Evolutionary conservation across 192 early-diverging fungal genomes (phyloP), one percentile per base, ranked within the genome.

Genomic region (Gamsiella multidivaricata): DNA sequence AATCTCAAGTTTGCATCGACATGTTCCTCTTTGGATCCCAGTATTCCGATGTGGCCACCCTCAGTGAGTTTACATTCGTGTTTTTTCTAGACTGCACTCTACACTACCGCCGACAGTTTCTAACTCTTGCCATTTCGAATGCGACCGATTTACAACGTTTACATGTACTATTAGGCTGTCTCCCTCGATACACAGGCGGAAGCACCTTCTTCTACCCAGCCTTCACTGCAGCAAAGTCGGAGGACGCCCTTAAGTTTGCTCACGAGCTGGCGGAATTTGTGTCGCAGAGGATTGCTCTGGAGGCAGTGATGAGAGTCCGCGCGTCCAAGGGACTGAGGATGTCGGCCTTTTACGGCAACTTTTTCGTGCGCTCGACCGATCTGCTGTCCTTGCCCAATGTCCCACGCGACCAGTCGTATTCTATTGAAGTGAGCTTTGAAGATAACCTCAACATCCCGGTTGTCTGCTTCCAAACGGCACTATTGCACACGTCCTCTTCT

Each of bases 311-410:
- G 71, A 86, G 97, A 23, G 88, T 98, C 17, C 89, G 97, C 59
- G 94, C 95, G 2, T 94, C 94, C 1, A 94, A 92, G 76, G 96
- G 95, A 18, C 53, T 98, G 54, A 82, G 90, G 39, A 94, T 97
- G 91, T 89, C 90, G 23, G 84, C 93, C 15, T 98, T 94, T 84
- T 94, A 98, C 54, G 97, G 97, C n/a, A 96, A 97, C 90, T 98
- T 98, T 75, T 98, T 98, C 83, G 86, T 98, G 47, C 93, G 96
- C 15, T 94, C 94, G 41, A 92, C 95, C 25, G 97, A 98, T 76
- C 80, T 98, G 23, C 80, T 98, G 22, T 88, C 94, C 14, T 79
- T 98, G 61, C 97, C 97, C 42, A 96, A 93, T 66, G 97, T 96
- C 17, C 92, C 88, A 72, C 95, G 96, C 43, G 94, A 96, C 83